phyloP scores from a whole-genome alignment of 768 basidiomycete species.

The Artomyces pyxidatus region DNA sequence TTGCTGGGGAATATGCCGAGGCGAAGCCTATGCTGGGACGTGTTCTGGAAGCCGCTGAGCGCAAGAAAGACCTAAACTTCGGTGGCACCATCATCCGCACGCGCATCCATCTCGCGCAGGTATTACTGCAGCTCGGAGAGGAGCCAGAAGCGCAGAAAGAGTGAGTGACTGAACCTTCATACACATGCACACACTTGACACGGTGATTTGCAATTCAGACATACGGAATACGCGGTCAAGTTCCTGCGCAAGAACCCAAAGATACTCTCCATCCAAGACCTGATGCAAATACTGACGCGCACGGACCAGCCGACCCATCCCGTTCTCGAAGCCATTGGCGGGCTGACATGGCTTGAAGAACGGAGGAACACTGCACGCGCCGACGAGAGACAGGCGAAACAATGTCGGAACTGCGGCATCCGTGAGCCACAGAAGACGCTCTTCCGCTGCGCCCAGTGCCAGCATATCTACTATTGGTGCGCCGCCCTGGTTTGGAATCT shows the following conservation, averaged over 20 bases:
- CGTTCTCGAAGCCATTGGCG: constrained; percentile 15
- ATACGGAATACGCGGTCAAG: constrained; percentile 13
- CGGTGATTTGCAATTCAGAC: constrained; percentile 6
- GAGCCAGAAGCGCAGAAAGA: constrained; percentile 10
- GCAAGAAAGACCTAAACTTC: neutral
- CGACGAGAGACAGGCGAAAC: constrained; percentile 13
- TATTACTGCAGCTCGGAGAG: constrained; percentile 10
- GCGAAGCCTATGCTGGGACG: constrained; percentile 1
- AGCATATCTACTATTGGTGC: constrained; percentile 22
- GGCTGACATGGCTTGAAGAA: constrained; percentile 16
- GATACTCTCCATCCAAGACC: neutral
- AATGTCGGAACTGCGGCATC: constrained; percentile 14
- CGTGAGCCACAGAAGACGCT: constrained; percentile 16
- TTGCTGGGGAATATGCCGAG: constrained; percentile 7
- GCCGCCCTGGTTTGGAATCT: neutral
- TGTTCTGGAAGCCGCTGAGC: neutral
- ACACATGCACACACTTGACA: constrained; percentile 6
- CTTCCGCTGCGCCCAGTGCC: constrained; percentile 16
- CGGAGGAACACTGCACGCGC: constrained; percentile 10
- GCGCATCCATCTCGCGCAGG: constrained; percentile 12
- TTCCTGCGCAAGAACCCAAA: constrained; percentile 19
- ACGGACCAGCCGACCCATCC: constrained; percentile 9
- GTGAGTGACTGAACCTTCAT: constrained; percentile 9
- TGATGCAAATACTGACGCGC: neutral
- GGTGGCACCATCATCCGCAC: neutral